Percentiles rank a stretch among this genome's conserved stretches.
Evolutionary conservation across 73 alveolate species (phyloP).

Genomic region (Paramecium pentaurelia): DNA sequence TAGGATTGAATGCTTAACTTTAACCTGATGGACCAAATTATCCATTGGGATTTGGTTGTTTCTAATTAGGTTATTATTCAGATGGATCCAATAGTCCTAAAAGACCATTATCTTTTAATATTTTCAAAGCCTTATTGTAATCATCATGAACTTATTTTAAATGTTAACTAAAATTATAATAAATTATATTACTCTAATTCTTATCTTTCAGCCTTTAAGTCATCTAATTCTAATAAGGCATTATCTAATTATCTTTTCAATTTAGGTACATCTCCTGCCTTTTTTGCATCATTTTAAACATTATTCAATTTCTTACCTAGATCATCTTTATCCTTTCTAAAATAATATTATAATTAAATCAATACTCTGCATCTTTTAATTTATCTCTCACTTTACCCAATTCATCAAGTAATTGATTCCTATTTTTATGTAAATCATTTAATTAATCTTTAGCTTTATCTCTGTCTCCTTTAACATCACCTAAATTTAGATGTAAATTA

Average conservation of each 20-base stretch:
- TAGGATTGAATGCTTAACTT: background rate
- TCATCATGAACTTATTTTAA: background rate
- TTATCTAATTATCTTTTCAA: background rate
- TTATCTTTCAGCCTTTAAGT: background rate
- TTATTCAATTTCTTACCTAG: background rate
- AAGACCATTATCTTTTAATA: background rate
- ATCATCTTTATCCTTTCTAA: slow-evolving; percentile 27
- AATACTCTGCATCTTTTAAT: slow-evolving; percentile 8
- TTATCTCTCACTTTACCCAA: background rate
- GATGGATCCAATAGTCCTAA: background rate
- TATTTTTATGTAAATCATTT: slow-evolving; percentile 11
- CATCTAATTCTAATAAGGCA: background rate
- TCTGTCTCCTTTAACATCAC: background rate
- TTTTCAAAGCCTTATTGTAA: background rate
- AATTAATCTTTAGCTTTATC: background rate
- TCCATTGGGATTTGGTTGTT: background rate
- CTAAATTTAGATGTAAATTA: background rate
- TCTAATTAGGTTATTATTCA: background rate
- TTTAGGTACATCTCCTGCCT: slow-evolving; percentile 38
- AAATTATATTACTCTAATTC: background rate
- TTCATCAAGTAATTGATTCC: background rate
- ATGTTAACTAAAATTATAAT: background rate
- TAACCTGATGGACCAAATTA: background rate
- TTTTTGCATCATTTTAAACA: background rate
- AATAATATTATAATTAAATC: background rate